Evolutionary conservation across 2,329 filamentous ascomycete species (phyloP), one percentile per base, ranked within the genome.

Genomic region (Mycogone perniciosa): DNA sequence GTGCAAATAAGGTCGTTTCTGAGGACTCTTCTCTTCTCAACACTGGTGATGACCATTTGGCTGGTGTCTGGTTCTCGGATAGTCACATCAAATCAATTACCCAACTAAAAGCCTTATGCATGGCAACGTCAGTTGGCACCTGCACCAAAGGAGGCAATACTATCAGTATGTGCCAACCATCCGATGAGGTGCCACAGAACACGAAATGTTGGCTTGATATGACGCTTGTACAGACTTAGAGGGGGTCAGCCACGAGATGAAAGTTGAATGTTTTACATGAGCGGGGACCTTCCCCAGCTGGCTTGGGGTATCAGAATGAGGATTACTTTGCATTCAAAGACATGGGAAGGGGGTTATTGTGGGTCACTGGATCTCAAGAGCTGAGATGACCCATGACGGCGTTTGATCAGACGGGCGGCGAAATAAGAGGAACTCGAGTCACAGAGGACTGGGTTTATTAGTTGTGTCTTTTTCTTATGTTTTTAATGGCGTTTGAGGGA

Each of bases 361-460:
- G 57, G 60, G 56, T 47, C 58, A 65, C 68, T 68, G 73, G 71
- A 68, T 53, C 73, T 79, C 76, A 80, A 80, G 76, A 72, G 76
- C 76, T 80, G 76, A 79, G 69, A 67, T 52, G 59, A 73, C 76
- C 74, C 76, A 74, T 68, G 54, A 43, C 56, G 60, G 58, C 57
- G 60, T 62, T 63, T 55, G 46, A 51, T 44, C 11, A 29, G 13
- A 45, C 8, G 31, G 33, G 43, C 27, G 5, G 33, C 29, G 30
- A 37, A 20, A 34, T 9, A 37, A 11, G 43, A 11, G 43, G 13
- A 26, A 37, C 13, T 31, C 41, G 30, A 30, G 41, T 20, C 41
- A 31, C 41, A 27, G 30, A 27, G 31, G 41, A 44, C 41, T 30
- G 30, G 27, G 8, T 42, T 11, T 26, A 31, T 7, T 35, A n/a